A percentile compares a stretch with the other conserved stretches of the same genome.
Conservation (phyloP, 2,329 filamentous ascomycete genomes). For the Xylaria polymorpha region DNA sequence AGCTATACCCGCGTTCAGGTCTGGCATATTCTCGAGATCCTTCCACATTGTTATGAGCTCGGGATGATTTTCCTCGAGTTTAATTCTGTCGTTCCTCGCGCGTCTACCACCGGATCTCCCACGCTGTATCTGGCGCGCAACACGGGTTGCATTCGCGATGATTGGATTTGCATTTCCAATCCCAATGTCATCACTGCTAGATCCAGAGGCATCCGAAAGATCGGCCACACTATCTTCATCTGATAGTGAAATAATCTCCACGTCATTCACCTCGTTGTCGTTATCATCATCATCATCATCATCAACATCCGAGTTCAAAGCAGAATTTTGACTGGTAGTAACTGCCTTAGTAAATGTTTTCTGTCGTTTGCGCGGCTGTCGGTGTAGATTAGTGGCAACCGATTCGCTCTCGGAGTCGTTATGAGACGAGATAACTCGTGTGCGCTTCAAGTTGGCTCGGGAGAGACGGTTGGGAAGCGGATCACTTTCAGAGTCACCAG, state of each 20-base stretch:
- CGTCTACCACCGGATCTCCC: slow-evolving; percentile 34
- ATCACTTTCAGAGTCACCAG: slow-evolving; percentile 20
- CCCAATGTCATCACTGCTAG: slow-evolving; percentile 1
- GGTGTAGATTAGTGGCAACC: not conserved
- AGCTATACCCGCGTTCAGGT: slow-evolving; percentile 71
- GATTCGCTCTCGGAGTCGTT: not conserved
- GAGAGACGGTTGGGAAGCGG: not conserved
- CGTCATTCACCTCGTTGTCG: not conserved
- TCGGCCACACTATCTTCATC: not conserved
- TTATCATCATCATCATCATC: slow-evolving; percentile 8
- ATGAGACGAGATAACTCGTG: not conserved
- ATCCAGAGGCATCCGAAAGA: not conserved
- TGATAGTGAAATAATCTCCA: not conserved
- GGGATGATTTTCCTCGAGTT: slow-evolving; percentile 81
- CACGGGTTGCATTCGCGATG: not conserved
- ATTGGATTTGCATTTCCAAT: not conserved
- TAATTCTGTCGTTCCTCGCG: slow-evolving; percentile 65
- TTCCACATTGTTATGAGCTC: slow-evolving; percentile 87
- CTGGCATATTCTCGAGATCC: slow-evolving; percentile 73
- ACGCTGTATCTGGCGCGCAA: not conserved
- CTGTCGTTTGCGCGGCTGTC: slow-evolving; percentile 21
- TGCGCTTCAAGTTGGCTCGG: slow-evolving; percentile 9
- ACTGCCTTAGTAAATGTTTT: slow-evolving; percentile 32
- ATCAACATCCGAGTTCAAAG: not conserved
- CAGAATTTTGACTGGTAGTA: not conserved